Evolutionary conservation across 139 green algal species (phyloP).

Genomic region (Edaphochlamys debaryana): DNA sequence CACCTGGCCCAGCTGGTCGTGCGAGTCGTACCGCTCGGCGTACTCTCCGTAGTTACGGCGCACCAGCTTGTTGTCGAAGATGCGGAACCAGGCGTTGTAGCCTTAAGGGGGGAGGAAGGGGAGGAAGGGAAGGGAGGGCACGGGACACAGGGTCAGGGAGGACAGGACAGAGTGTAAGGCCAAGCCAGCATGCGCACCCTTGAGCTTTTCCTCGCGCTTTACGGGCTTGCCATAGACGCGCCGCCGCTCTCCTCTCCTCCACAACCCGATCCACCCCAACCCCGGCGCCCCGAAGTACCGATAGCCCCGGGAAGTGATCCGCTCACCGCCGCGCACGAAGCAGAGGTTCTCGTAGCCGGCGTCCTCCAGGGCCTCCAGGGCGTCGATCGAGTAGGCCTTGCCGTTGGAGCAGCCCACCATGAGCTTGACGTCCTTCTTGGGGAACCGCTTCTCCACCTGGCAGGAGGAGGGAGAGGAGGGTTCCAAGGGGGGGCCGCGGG

Average conservation of each 20-base stretch:
- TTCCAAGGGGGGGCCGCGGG: background rate
- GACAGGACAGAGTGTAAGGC: too few species aligned
- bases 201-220: too few species aligned
- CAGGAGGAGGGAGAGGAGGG: background rate
- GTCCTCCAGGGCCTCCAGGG: constrained; percentile 81
- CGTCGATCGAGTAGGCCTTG: constrained; percentile 81
- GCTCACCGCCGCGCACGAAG: constrained; percentile 79
- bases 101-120: too few species aligned
- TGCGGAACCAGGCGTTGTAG: constrained; percentile 83
- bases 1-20: too few species aligned
- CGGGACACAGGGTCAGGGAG: too few species aligned
- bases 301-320: too few species aligned
- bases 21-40: background rate
- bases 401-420: constrained; percentile 85
- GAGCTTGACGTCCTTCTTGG: constrained; percentile 78
- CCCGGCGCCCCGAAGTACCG: too few species aligned
- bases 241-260: too few species aligned
- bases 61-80: constrained; percentile 69
- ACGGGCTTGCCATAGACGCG: too few species aligned
- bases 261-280: too few species aligned
- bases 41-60: constrained; percentile 61
- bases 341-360: constrained; percentile 82
- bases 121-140: too few species aligned
- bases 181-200: too few species aligned
- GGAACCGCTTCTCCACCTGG: constrained; percentile 78